Percentiles rank a stretch among this genome's conserved stretches.
phyloP scores from a whole-genome alignment of 371 early-diverging fungal genomes.

The Mortierella sp. region DNA sequence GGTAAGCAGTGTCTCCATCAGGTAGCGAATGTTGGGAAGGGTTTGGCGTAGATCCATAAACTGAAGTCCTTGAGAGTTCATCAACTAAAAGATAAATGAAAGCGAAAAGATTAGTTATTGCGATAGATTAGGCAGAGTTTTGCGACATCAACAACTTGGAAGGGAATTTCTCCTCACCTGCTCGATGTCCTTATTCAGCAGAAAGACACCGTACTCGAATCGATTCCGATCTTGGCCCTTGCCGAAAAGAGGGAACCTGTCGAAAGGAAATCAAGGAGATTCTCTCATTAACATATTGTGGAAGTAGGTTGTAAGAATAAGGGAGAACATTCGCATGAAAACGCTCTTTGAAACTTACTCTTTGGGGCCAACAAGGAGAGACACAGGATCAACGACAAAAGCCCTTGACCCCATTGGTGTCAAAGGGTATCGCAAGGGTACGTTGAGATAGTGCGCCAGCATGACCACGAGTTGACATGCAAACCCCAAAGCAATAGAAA shows the following conservation, averaged over 20 bases:
- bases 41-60: constrained; percentile 85
- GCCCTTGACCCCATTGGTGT: constrained; percentile 84
- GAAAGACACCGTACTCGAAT: constrained; percentile 89
- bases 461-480: constrained; percentile 79
- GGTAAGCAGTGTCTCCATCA: constrained; percentile 74
- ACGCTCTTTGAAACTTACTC: constrained; percentile 60
- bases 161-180: constrained; percentile 67
- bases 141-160: not conserved
- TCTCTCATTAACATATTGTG: not conserved
- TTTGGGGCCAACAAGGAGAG: constrained; percentile 66
- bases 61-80: constrained; percentile 81
- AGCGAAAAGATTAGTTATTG: not conserved
- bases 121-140: not conserved
- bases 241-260: constrained; percentile 83
- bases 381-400: constrained; percentile 78
- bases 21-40: constrained; percentile 80
- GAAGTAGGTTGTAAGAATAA: not conserved
- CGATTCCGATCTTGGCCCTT: constrained; percentile 80
- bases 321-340: not conserved
- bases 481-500: constrained; percentile 84
- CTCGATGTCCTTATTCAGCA: constrained; percentile 90
- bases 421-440: constrained; percentile 84
- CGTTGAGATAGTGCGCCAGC: constrained; percentile 80
- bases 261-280: not conserved
- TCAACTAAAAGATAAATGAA: constrained; percentile 62